Conservation (phyloP, 2,329 filamentous ascomycete species). For the Colletotrichum eleusines region DNA sequence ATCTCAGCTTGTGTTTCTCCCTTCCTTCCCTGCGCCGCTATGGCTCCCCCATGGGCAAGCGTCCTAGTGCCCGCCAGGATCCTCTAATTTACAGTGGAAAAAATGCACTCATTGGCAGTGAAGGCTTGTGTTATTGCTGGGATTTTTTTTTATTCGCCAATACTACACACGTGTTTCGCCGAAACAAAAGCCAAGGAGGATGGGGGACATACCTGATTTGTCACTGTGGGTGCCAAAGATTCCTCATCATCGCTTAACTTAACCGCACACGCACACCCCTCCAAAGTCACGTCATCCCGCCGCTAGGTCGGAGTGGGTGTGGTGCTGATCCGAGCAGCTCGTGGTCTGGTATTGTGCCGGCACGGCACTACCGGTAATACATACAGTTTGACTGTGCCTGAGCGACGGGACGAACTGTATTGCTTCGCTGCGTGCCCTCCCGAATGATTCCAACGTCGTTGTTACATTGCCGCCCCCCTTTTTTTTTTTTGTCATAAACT, state of each 20-base stretch:
- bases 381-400: not conserved
- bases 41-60: conserved; percentile 9
- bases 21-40: not conserved
- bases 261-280: not conserved
- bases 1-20: not conserved
- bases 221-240: conserved; percentile 19
- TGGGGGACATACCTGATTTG: conserved; percentile 11
- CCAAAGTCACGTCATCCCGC: conserved; percentile 9
- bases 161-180: not conserved
- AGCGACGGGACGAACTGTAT: not conserved
- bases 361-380: too few relatives aligned
- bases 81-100: not conserved
- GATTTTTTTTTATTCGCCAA: not conserved
- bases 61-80: not conserved
- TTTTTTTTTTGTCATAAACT: not conserved
- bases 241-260: conserved; percentile 26
- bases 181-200: not conserved
- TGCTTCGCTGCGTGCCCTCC: not conserved
- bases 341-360: not conserved
- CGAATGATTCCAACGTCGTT: conserved; percentile 25
- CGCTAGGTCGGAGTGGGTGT: conserved; percentile 30
- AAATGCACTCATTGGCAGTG: not conserved
- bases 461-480: not conserved
- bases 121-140: not conserved
- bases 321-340: not conserved